These are phyloP conservation scores for Saccharomyces paradoxus DNA, from an alignment of 805 yeast species.

Conservation along the genomic window DNA sequence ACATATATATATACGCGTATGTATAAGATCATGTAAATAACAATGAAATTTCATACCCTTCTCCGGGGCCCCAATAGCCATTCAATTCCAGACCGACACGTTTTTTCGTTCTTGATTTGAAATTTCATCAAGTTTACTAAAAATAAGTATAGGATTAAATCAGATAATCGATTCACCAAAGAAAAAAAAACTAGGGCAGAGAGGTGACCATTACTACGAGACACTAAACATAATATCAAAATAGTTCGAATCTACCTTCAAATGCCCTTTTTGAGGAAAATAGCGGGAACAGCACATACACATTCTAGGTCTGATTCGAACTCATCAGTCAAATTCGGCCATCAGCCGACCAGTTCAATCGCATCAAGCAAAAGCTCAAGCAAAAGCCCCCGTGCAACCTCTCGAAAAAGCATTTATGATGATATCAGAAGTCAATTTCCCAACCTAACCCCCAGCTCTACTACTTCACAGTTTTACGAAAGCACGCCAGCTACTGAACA, in stretches of 20 bases:
- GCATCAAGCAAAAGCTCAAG: neutral
- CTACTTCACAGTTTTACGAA: neutral
- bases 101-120: neutral
- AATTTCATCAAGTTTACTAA: neutral
- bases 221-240: neutral
- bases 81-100: neutral
- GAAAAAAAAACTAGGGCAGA: neutral
- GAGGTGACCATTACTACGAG: neutral
- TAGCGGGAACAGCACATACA: slow-evolving; percentile 16
- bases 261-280: slow-evolving; percentile 25
- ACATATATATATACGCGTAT: neutral
- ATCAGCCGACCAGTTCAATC: neutral
- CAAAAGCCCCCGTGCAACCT: neutral
- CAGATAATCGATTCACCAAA: neutral
- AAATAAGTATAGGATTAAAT: neutral
- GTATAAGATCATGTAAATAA: slow-evolving; percentile 1
- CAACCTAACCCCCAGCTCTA: neutral
- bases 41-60: neutral
- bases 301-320: slow-evolving; percentile 24
- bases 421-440: neutral
- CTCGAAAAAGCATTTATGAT: neutral
- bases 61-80: neutral
- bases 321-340: slow-evolving; percentile 12
- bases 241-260: neutral
- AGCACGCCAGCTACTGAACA: neutral